phyloP scores from a whole-genome alignment of 2,329 filamentous ascomycete genomes.

The Diaporthe australafricana region DNA sequence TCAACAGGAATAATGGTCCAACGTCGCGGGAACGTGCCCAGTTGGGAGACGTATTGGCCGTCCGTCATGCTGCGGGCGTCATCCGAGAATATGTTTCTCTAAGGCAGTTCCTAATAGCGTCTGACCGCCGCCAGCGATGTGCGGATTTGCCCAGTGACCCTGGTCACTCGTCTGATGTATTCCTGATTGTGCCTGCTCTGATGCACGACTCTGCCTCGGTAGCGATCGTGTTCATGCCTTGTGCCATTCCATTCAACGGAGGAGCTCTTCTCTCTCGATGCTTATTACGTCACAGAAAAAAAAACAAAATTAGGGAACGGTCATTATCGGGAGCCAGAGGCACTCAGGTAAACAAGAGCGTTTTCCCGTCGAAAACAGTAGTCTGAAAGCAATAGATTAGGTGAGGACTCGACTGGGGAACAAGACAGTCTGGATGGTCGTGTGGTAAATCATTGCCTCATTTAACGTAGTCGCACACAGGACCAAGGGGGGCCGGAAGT shows the following conservation, averaged over 20 bases:
- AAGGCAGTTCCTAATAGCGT: not conserved
- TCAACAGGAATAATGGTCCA: too few species aligned
- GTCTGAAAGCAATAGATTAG: constrained; percentile 6
- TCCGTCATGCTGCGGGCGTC: constrained; percentile 4
- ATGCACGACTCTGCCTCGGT: not conserved
- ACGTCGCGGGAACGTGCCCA: not conserved
- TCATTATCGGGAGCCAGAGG: not conserved
- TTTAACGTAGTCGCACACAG: constrained; percentile 21
- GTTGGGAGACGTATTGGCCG: not conserved
- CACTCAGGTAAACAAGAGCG: not conserved
- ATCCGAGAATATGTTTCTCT: constrained; percentile 2
- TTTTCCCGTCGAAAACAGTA: not conserved
- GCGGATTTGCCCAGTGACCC: not conserved
- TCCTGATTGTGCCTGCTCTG: not conserved
- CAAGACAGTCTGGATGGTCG: not conserved
- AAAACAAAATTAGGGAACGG: not conserved
- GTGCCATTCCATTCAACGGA: not conserved
- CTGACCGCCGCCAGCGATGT: constrained; percentile 7
- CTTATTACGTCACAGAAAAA: not conserved
- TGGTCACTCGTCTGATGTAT: not conserved
- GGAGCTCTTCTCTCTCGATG: not conserved
- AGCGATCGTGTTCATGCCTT: not conserved
- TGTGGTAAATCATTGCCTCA: constrained; percentile 28
- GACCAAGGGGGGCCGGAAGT: constrained; percentile 17
- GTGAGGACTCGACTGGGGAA: not conserved